phyloP scores from a whole-genome alignment of 352 stramenopile genomes.

The Globisporangium radiosum region DNA sequence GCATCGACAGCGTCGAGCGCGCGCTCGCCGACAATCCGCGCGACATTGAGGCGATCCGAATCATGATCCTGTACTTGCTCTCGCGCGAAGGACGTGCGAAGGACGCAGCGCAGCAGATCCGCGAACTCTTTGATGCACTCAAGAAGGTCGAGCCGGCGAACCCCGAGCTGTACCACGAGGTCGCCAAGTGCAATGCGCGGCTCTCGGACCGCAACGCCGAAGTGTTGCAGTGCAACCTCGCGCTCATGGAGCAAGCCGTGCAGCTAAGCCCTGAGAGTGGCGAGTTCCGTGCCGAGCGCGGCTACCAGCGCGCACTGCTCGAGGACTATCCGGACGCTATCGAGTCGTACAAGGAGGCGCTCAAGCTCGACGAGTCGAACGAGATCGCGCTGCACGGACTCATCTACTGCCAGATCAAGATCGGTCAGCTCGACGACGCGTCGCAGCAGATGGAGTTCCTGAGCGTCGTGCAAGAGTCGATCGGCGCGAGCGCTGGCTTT shows the following conservation, averaged over 20 bases:
- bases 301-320: slow-evolving; percentile 68
- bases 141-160: slow-evolving; percentile 69
- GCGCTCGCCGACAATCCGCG: slow-evolving; percentile 53
- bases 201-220: slow-evolving; percentile 61
- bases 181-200: slow-evolving; percentile 50
- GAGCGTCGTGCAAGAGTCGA: slow-evolving; percentile 85
- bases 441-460: slow-evolving; percentile 91
- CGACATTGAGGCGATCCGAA: slow-evolving; percentile 67
- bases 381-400: slow-evolving; percentile 83
- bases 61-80: slow-evolving; percentile 59
- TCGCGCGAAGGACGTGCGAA: slow-evolving; percentile 51
- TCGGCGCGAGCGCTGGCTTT: slow-evolving; percentile 69
- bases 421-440: slow-evolving; percentile 84
- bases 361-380: slow-evolving; percentile 85
- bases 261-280: slow-evolving; percentile 53
- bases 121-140: slow-evolving; percentile 58
- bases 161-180: slow-evolving; percentile 55
- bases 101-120: slow-evolving; percentile 49
- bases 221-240: slow-evolving; percentile 65
- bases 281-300: slow-evolving; percentile 63
- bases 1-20: slow-evolving; percentile 69
- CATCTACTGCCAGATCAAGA: slow-evolving; percentile 91
- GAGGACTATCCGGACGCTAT: slow-evolving; percentile 76
- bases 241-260: slow-evolving; percentile 62
- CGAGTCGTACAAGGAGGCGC: slow-evolving; percentile 80